A percentile compares a stretch with the other conserved stretches of the same genome.
Evolutionary conservation across 2,329 filamentous ascomycete genomes (phyloP).

Genomic region (Tolypocladium cylindrosporum): DNA sequence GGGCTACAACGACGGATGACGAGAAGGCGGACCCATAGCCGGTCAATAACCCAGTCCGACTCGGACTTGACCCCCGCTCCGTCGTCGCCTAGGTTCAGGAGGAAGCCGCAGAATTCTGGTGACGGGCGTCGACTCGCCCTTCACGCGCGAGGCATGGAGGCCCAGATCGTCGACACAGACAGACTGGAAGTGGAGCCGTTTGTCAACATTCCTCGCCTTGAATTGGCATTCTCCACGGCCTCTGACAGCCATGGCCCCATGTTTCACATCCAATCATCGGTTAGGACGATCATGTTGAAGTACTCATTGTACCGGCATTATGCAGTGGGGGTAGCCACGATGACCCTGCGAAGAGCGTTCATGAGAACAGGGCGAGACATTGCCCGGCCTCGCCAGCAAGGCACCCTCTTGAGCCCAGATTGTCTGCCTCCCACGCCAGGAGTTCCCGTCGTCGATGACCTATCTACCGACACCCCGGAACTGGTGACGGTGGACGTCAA

Average conservation of each 20-base stretch:
- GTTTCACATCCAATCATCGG: conserved; percentile 74
- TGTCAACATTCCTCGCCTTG: conserved; percentile 74
- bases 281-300: conserved; percentile 69
- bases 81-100: conserved; percentile 29
- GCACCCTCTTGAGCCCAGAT: conserved; percentile 14
- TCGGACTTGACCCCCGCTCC: conserved; percentile 41
- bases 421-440: conserved; percentile 23
- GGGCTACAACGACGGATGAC: conserved; percentile 45
- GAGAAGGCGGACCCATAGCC: conserved; percentile 65
- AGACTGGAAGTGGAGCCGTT: conserved; percentile 81
- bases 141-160: conserved; percentile 76
- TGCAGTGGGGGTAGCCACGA: conserved; percentile 69
- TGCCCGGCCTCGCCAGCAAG: conserved; percentile 21
- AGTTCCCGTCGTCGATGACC: conserved; percentile 18
- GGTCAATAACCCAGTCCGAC: conserved; percentile 59
- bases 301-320: conserved; percentile 95
- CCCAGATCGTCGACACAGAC: conserved; percentile 81
- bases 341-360: conserved; percentile 65
- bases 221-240: conserved; percentile 73
- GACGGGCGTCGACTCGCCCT: conserved; percentile 78
- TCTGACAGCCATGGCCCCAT: conserved; percentile 82
- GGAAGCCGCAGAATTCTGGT: conserved; percentile 44
- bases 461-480: conserved; percentile 39
- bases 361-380: conserved; percentile 37
- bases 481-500: conserved; percentile 76